These are phyloP conservation scores for Elsinoe ampelina DNA, from an alignment of 2,329 filamentous ascomycete genomes.

Conservation along the genomic window DNA sequence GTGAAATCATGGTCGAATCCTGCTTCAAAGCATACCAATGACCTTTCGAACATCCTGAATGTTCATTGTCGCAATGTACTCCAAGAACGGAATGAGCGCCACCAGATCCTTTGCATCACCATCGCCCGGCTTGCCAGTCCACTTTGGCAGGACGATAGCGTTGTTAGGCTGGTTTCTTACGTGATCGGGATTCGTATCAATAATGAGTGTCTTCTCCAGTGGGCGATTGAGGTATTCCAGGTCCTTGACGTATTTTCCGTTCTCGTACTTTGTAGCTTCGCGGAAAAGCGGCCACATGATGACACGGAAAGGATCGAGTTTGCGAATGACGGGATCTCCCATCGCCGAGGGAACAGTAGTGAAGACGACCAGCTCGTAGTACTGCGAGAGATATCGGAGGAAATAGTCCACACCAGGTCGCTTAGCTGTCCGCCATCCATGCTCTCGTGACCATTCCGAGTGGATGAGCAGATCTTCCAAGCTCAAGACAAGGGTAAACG, in stretches of 20 bases:
- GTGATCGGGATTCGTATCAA: constrained; percentile 77
- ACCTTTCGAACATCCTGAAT: constrained; percentile 65
- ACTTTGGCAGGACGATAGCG: constrained; percentile 81
- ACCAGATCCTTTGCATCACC: constrained; percentile 60
- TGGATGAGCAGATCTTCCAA: constrained; percentile 91
- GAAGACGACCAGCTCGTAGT: constrained; percentile 96
- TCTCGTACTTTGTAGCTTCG: constrained; percentile 94
- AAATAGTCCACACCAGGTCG: constrained; percentile 95
- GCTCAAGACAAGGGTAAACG: constrained; percentile 86
- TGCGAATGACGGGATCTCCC: constrained; percentile 79
- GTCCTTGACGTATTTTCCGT: constrained; percentile 96
- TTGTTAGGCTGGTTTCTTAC: constrained; percentile 92
- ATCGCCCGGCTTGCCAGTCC: constrained; percentile 75
- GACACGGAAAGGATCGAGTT: constrained; percentile 89
- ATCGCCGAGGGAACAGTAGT: constrained; percentile 77
- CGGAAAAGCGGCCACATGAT: constrained; percentile 92
- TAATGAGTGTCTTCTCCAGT: constrained; percentile 85
- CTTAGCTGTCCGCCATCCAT: constrained; percentile 93
- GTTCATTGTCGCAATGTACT: constrained; percentile 93
- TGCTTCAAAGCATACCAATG: constrained; percentile 11
- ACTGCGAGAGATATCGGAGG: constrained; percentile 88
- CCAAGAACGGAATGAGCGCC: constrained; percentile 85
- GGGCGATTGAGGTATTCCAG: constrained; percentile 96
- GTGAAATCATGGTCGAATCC: constrained; percentile 33
- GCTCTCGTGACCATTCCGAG: constrained; percentile 86